These are phyloP conservation scores for Pelargonium cotyledonis DNA, from an alignment of 441 rosid genomes.

Conservation along the genomic window DNA sequence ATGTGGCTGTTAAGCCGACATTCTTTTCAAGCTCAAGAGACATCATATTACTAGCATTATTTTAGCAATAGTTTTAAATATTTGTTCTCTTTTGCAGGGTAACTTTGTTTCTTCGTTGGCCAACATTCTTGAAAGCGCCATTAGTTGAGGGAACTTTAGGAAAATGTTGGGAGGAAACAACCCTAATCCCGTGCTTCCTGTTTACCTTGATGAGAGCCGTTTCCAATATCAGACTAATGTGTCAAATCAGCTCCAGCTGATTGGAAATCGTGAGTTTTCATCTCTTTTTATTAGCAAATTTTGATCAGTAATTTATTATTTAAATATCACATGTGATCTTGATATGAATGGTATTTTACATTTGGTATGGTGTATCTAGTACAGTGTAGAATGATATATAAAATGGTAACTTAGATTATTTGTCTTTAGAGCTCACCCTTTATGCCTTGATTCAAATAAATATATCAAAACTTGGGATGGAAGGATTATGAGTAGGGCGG, in stretches of 20 bases:
- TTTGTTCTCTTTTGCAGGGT: conserved; percentile 1
- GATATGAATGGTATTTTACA: neutral
- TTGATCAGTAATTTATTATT: conserved; percentile 35
- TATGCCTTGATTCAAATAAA: too few species aligned
- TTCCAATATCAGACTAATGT: conserved; percentile 52
- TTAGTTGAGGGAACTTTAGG: neutral
- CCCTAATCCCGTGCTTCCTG: conserved; percentile 41
- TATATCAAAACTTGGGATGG: too few species aligned
- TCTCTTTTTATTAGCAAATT: conserved; percentile 38
- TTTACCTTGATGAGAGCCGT: conserved; percentile 41
- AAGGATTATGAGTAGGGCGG: too few species aligned
- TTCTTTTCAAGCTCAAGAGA: neutral
- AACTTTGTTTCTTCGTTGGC: neutral
- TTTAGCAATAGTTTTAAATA: neutral
- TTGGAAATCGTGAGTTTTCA: conserved; percentile 30
- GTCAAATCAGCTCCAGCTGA: conserved; percentile 60
- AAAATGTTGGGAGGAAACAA: conserved; percentile 65
- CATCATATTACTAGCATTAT: neutral
- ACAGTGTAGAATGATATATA: too few species aligned
- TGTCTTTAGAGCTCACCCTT: too few species aligned
- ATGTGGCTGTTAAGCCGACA: neutral
- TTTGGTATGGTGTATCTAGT: too few species aligned
- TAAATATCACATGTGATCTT: conserved; percentile 28
- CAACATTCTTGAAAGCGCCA: neutral
- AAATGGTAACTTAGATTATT: too few species aligned